Conservation (phyloP, 306 rosid species). For the Urtica urens region DNA sequence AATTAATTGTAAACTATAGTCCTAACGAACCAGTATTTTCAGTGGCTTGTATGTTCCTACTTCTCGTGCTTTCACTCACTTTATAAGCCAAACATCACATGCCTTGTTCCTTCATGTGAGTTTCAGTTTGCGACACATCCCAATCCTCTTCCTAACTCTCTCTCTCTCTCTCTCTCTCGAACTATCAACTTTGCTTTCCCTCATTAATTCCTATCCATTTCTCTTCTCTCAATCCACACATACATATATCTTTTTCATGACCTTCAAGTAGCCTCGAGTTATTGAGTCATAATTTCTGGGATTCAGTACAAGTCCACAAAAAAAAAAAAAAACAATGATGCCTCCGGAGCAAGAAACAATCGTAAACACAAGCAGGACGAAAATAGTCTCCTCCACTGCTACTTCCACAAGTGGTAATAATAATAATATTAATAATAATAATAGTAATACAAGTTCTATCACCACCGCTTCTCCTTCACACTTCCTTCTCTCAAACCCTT, state of each 20-base stretch:
- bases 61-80: constrained; percentile 21
- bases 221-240: not conserved
- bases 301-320: not conserved
- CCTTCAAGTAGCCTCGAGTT: no score
- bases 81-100: constrained; percentile 17
- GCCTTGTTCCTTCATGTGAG: constrained; percentile 24
- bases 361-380: constrained; percentile 2
- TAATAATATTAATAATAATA: not conserved
- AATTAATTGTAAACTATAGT: no score
- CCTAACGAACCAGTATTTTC: not conserved
- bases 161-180: not conserved
- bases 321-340: no score
- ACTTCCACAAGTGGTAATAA: not conserved
- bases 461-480: constrained; percentile 13
- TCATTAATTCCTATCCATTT: not conserved
- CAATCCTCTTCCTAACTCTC: not conserved
- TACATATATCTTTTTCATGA: not conserved
- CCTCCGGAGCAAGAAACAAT: constrained; percentile 69
- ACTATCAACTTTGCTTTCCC: not conserved
- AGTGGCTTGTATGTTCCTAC: not conserved
- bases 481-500: constrained; percentile 10
- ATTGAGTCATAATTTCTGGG: no score
- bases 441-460: not conserved
- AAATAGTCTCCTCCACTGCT: constrained; percentile 10
- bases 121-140: constrained; percentile 1